phyloP scores from a whole-genome alignment of 2,329 filamentous ascomycete genomes.

The Didymella exigua region DNA sequence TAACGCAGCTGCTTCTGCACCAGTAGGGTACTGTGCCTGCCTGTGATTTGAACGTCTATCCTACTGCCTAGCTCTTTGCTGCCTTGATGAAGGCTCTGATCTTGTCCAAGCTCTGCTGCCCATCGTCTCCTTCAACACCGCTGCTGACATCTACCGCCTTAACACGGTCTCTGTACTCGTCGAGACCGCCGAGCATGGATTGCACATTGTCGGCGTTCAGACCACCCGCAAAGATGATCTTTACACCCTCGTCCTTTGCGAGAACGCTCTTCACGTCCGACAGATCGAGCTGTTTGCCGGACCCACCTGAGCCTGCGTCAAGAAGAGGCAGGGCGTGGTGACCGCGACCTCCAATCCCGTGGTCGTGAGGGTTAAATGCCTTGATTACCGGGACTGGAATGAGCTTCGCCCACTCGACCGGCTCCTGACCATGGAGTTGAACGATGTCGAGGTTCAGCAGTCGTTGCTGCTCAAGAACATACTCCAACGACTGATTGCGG shows the following conservation, averaged over 20 bases:
- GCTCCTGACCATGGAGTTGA: conserved; percentile 90
- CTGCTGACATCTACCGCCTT: conserved; percentile 91
- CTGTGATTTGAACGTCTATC: conserved; percentile 1
- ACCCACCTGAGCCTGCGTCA: conserved; percentile 83
- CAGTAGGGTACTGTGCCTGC: neutral
- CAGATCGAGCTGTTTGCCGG: conserved; percentile 78
- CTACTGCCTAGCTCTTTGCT: conserved; percentile 55
- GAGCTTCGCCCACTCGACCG: conserved; percentile 85
- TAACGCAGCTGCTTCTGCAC: neutral
- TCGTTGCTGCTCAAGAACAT: conserved; percentile 79
- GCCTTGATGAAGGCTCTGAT: conserved; percentile 80
- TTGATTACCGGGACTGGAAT: conserved; percentile 92
- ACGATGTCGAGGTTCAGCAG: conserved; percentile 82
- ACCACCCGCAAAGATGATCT: conserved; percentile 83
- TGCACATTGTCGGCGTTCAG: conserved; percentile 79
- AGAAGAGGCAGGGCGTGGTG: conserved; percentile 85
- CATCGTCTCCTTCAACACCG: conserved; percentile 76
- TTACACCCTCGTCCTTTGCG: conserved; percentile 70
- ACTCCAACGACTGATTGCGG: conserved; percentile 83
- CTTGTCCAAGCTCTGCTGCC: conserved; percentile 78
- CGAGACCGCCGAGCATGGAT: conserved; percentile 67
- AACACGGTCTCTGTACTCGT: conserved; percentile 65
- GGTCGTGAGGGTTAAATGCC: conserved; percentile 77
- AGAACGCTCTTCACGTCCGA: conserved; percentile 71
- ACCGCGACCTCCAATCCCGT: conserved; percentile 74